Evolutionary conservation across 768 basidiomycete species (phyloP).

Genomic region (Boletus barrowsii): DNA sequence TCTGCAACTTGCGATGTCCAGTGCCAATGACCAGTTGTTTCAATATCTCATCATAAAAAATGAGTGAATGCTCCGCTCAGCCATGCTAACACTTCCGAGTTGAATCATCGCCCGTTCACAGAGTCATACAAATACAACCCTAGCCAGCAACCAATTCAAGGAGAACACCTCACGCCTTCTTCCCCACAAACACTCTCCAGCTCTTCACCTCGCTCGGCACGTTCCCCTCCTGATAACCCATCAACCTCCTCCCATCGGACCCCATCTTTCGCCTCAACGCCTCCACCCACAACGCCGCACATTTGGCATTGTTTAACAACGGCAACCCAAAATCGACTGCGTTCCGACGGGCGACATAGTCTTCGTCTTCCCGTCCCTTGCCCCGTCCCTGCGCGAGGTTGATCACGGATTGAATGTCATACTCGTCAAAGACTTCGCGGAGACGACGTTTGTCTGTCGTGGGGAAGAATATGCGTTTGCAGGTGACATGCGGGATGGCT

Average conservation of each 20-base stretch:
- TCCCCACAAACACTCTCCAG: constrained; percentile 87
- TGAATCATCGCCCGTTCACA: no score
- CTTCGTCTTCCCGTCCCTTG: constrained; percentile 76
- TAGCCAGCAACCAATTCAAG: no score
- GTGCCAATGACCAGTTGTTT: no score
- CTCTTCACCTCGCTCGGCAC: constrained; percentile 90
- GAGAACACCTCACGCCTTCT: constrained; percentile 43
- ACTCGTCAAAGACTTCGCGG: constrained; percentile 89
- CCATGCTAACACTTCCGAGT: no score
- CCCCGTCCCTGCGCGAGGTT: constrained; percentile 86
- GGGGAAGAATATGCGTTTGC: constrained; percentile 94
- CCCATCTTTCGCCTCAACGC: constrained; percentile 82
- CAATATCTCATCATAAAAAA: no score
- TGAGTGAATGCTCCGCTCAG: no score
- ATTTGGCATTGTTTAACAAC: constrained; percentile 84
- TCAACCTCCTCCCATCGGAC: constrained; percentile 49
- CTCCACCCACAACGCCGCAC: constrained; percentile 89
- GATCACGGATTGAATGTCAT: constrained; percentile 92
- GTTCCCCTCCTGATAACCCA: constrained; percentile 78
- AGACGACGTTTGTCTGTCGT: constrained; percentile 94
- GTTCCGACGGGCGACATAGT: constrained; percentile 95
- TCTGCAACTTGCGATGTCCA: no score
- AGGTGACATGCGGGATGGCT: constrained; percentile 68
- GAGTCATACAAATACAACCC: no score
- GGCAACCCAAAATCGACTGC: constrained; percentile 96